A percentile compares a stretch with the other conserved stretches of the same genome.
These are phyloP conservation scores for Phalaenopsis hybrid DNA, from an alignment of 116 monocot species.

Conservation along the genomic window DNA sequence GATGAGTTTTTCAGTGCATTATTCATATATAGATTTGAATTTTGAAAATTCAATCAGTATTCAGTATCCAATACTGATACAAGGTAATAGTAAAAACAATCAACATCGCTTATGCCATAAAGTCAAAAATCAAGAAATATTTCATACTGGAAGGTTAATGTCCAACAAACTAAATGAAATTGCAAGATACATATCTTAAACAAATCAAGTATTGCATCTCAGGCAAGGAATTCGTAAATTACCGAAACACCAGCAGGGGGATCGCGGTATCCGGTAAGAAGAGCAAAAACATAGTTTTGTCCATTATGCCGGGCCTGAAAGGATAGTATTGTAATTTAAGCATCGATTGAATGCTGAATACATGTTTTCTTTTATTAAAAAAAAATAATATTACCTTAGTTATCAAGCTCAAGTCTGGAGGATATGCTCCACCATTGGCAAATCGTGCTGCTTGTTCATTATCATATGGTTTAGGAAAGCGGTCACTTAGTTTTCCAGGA, in stretches of 20 bases:
- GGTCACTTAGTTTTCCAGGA: constrained; percentile 92
- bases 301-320: constrained; percentile 89
- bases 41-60: too few relatives aligned
- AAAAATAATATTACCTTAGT: constrained; percentile 47
- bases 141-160: not conserved
- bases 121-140: not conserved
- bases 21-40: too few relatives aligned
- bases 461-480: constrained; percentile 84
- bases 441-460: constrained; percentile 95
- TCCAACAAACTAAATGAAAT: not conserved
- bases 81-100: not conserved
- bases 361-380: not conserved
- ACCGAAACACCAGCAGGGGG: constrained; percentile 88
- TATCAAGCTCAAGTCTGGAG: constrained; percentile 89
- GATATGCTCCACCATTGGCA: constrained; percentile 97
- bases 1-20: not conserved
- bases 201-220: not conserved
- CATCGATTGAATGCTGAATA: not conserved
- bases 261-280: constrained; percentile 93
- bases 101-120: not conserved
- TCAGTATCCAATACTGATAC: not conserved
- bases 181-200: not conserved
- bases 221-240: constrained; percentile 2
- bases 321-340: not conserved
- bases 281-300: constrained; percentile 91